Percentiles rank a stretch among this genome's conserved stretches.
Conservation (phyloP, 345 rosid genomes). For the Syzygium aromaticum region DNA sequence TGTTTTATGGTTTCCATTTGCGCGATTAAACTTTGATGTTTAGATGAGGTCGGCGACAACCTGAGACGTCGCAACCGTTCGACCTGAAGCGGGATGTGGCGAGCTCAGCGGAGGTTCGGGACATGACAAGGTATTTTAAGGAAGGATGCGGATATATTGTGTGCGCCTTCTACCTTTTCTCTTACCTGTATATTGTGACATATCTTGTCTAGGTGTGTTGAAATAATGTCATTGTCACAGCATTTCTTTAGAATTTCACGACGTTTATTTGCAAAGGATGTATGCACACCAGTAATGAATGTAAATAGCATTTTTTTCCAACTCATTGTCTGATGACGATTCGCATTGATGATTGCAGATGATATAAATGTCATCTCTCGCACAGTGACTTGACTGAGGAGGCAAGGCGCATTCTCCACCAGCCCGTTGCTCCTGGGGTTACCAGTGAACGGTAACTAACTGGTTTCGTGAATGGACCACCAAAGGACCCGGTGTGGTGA, state of each 20-base stretch:
- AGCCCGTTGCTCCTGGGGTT: neutral
- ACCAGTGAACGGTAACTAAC: neutral
- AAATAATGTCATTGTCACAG: neutral
- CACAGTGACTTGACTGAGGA: neutral
- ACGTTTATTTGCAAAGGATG: neutral
- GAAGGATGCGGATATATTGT: no score
- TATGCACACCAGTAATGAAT: neutral
- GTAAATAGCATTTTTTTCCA: neutral
- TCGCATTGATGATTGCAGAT: neutral
- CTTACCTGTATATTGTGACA: neutral
- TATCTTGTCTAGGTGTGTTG: neutral
- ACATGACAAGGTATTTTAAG: no score
- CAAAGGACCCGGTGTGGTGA: neutral
- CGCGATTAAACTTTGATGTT: no score
- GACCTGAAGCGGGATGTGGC: no score
- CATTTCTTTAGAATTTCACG: neutral
- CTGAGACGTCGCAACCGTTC: no score
- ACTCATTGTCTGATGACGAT: neutral
- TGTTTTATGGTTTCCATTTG: no score
- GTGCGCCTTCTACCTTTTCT: no score
- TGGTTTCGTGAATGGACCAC: neutral
- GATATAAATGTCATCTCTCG: neutral
- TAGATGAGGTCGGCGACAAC: no score
- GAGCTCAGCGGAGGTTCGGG: no score
- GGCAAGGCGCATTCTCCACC: neutral